phyloP scores from a whole-genome alignment of 805 yeast species.

The Suhomyces emberorum region DNA sequence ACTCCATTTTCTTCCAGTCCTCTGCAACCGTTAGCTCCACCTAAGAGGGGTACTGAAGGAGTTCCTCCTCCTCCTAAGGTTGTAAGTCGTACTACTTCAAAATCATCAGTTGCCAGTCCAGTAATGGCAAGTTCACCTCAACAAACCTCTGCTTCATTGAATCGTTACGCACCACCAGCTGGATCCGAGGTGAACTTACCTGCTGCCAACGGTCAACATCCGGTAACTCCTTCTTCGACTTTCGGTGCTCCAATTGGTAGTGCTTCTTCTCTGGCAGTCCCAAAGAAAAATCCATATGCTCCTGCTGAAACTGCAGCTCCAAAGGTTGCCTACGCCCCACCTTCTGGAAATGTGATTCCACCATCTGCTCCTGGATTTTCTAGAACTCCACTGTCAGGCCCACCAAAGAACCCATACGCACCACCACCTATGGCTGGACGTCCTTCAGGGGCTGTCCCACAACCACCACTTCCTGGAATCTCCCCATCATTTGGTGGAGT shows the following conservation, averaged over 20 bases:
- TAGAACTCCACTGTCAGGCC: conserved; percentile 12
- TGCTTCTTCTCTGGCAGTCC: conserved; percentile 22
- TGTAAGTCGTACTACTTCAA: conserved; percentile 22
- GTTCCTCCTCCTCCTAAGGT: conserved; percentile 29
- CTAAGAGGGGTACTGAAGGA: conserved; percentile 10
- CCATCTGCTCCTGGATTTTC: conserved; percentile 7
- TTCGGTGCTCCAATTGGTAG: conserved; percentile 14
- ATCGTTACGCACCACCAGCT: conserved; percentile 35
- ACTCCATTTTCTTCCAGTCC: conserved; percentile 9
- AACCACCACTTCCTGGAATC: conserved; percentile 9
- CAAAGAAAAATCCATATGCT: conserved; percentile 21
- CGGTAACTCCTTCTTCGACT: conserved; percentile 5
- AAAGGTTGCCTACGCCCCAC: conserved; percentile 29
- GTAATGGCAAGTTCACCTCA: conserved; percentile 16
- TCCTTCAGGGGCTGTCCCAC: conserved; percentile 7
- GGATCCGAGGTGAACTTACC: conserved; percentile 9
- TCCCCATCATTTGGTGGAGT: conserved; percentile 16
- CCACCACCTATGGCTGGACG: conserved; percentile 15
- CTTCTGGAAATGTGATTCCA: conserved; percentile 17
- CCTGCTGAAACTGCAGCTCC: conserved; percentile 17
- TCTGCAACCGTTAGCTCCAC: conserved; percentile 13
- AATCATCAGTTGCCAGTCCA: conserved; percentile 13
- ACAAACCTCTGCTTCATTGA: conserved; percentile 21
- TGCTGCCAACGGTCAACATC: not conserved
- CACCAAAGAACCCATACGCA: conserved; percentile 40